phyloP scores from a whole-genome alignment of 345 rosid species.

The Citrus cavaleriei region DNA sequence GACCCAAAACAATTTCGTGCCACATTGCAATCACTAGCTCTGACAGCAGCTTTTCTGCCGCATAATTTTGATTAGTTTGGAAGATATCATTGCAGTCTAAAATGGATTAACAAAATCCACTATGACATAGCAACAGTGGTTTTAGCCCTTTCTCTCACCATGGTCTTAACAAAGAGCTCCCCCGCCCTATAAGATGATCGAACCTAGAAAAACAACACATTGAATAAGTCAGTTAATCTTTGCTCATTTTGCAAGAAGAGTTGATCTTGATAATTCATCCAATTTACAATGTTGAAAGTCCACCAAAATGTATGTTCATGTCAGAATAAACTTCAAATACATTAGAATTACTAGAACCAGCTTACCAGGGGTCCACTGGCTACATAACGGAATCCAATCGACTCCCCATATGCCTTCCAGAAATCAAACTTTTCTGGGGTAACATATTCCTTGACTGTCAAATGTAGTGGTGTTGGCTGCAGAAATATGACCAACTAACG shows the following conservation, averaged over 20 bases:
- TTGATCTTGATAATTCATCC: not conserved
- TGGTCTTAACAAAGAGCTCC: constrained; percentile 88
- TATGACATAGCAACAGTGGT: constrained; percentile 10
- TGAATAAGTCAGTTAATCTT: not conserved
- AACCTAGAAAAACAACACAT: constrained; percentile 45
- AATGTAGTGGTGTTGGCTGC: constrained; percentile 96
- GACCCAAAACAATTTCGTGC: not conserved
- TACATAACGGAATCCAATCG: constrained; percentile 89
- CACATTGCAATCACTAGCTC: not conserved
- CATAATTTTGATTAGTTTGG: not conserved
- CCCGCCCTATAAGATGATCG: constrained; percentile 96
- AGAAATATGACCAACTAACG: not conserved
- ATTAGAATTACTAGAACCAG: not conserved
- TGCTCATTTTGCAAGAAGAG: not conserved
- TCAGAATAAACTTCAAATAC: not conserved
- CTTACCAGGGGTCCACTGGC: constrained; percentile 98
- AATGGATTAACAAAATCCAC: not conserved
- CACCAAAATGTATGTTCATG: not conserved
- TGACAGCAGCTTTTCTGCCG: not conserved
- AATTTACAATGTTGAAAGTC: not conserved
- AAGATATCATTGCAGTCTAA: not conserved
- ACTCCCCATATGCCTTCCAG: constrained; percentile 97
- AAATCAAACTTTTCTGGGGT: constrained; percentile 87
- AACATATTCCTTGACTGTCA: constrained; percentile 94
- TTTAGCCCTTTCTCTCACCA: constrained; percentile 68